Conservation (phyloP, 83 land plant species). For the Diphasiastrum complanatum region DNA sequence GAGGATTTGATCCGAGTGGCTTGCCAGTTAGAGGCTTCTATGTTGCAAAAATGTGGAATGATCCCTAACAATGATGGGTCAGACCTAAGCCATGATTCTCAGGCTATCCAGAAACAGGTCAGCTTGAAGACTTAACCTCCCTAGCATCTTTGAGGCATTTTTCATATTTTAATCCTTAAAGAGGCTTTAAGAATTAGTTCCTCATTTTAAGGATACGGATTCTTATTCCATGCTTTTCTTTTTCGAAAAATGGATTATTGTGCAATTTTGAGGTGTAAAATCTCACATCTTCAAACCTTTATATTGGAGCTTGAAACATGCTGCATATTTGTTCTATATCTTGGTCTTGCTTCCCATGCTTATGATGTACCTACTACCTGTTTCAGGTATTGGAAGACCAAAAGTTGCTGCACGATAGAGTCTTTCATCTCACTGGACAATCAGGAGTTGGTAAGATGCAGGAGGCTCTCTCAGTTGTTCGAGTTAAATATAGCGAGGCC, state of each 20-base stretch:
- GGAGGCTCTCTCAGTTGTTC: slow-evolving; percentile 55
- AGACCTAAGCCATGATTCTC: slow-evolving; percentile 63
- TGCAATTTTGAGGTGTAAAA: too few species aligned
- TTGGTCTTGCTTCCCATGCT: background rate
- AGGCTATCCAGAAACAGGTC: slow-evolving; percentile 81
- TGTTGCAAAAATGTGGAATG: slow-evolving; percentile 79
- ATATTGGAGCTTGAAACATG: too few species aligned
- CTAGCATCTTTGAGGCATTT: background rate
- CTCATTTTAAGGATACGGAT: too few species aligned
- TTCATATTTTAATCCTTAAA: background rate
- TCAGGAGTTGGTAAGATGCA: slow-evolving; percentile 77
- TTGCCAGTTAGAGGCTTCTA: slow-evolving; percentile 84
- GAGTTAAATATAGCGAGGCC: slow-evolving; percentile 60
- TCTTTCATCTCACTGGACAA: slow-evolving; percentile 70
- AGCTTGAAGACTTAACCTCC: slow-evolving; percentile 5
- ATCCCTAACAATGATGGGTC: slow-evolving; percentile 39
- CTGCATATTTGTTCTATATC: background rate
- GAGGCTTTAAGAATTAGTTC: background rate
- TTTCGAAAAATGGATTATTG: too few species aligned
- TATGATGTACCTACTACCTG: background rate
- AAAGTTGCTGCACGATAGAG: slow-evolving; percentile 66
- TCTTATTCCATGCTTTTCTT: too few species aligned
- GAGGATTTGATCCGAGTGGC: slow-evolving; percentile 96
- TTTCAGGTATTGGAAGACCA: slow-evolving; percentile 86
- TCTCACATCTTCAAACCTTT: too few species aligned